These are phyloP conservation scores for Helianthus tuberosus DNA, from an alignment of 129 eudicot genomes.

Conservation along the genomic window DNA sequence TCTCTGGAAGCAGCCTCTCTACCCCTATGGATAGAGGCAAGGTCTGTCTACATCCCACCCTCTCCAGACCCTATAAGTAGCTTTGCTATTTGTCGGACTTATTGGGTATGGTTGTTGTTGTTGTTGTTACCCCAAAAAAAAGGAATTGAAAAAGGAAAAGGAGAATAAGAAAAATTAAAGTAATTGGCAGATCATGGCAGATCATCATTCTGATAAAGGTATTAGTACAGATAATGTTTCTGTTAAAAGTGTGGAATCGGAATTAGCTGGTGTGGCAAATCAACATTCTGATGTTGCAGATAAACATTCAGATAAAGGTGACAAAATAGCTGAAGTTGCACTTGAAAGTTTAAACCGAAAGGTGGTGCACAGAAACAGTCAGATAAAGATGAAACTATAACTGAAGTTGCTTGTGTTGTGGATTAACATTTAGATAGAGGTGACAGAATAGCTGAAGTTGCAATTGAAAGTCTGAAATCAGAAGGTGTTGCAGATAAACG, in stretches of 20 bases:
- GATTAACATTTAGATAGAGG: constrained; percentile 12
- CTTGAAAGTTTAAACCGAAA: constrained; percentile 11
- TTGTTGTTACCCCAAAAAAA: too few species aligned
- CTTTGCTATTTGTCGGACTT: too few species aligned
- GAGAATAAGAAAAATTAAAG: too few species aligned
- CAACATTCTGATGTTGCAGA: constrained; percentile 13
- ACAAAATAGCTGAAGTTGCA: constrained; percentile 16
- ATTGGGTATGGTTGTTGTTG: too few species aligned
- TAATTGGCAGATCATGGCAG: too few species aligned
- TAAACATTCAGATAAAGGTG: constrained; percentile 10
- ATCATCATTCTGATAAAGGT: constrained; percentile 50
- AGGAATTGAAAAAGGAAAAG: too few species aligned
- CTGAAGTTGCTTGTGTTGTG: background rate
- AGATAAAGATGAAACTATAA: constrained; percentile 15
- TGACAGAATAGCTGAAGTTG: constrained; percentile 12
- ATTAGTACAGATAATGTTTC: constrained; percentile 23
- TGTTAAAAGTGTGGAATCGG: constrained; percentile 6
- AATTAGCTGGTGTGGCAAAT: constrained; percentile 3
- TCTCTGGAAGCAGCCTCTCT: too few species aligned
- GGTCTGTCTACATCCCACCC: too few species aligned
- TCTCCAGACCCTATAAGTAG: too few species aligned
- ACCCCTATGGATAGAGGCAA: too few species aligned
- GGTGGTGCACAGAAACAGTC: constrained; percentile 8
- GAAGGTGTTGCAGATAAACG: constrained; percentile 8
- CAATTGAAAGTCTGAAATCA: constrained; percentile 6